phyloP scores from a whole-genome alignment of 139 green algal genomes.

The Tetraselmis striata region DNA sequence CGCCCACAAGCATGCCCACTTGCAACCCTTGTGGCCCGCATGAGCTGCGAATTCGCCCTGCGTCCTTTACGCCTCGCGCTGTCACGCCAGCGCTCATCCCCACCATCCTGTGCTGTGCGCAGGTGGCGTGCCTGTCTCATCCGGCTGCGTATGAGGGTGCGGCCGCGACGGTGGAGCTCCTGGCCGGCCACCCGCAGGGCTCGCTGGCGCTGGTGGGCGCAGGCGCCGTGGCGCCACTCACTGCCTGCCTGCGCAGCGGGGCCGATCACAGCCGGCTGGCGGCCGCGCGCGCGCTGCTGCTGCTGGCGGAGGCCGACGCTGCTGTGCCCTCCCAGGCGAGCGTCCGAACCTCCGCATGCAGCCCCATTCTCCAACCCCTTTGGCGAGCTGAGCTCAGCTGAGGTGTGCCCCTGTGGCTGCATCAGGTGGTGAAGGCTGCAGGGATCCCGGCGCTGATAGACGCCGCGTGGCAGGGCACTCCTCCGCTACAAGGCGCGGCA shows the following conservation, averaged over 20 bases:
- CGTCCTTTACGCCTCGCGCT: no score
- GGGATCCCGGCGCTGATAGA: neutral
- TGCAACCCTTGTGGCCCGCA: no score
- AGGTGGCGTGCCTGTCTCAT: neutral
- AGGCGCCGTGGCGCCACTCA: neutral
- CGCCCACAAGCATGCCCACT: no score
- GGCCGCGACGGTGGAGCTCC: neutral
- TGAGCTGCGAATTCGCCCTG: no score
- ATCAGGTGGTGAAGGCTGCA: neutral
- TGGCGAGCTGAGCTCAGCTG: no score
- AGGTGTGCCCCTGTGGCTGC: no score
- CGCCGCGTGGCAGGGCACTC: neutral
- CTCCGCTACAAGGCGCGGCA: neutral
- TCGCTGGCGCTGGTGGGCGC: neutral
- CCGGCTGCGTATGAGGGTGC: neutral
- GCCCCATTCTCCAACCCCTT: no score
- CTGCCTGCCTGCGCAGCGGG: neutral
- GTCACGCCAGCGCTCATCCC: no score
- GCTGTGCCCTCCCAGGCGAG: constrained; percentile 6
- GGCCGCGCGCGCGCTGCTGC: constrained; percentile 9
- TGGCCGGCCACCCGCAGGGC: neutral
- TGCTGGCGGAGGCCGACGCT: constrained; percentile 7
- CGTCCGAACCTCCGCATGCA: neutral
- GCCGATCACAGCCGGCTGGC: neutral
- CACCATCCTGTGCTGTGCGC: neutral